Conservation (phyloP, 768 basidiomycete species). For the Melanogaster broomeanus region DNA sequence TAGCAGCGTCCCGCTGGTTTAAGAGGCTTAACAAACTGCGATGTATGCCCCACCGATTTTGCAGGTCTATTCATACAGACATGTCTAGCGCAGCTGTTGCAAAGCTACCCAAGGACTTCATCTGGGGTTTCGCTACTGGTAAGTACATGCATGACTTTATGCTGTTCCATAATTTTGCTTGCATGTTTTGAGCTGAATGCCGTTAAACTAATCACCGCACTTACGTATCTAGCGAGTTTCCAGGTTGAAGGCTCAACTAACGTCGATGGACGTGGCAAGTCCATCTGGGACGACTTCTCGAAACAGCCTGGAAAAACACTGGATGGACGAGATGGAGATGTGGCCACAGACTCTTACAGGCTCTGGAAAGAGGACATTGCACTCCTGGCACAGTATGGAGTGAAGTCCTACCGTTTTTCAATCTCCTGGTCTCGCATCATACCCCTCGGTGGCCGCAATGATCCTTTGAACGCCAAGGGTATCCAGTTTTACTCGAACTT, state of each 20-base stretch:
- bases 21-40: conserved; percentile 32
- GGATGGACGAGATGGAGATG: conserved; percentile 67
- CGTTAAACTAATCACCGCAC: conserved; percentile 2
- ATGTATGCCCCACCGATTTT: conserved; percentile 26
- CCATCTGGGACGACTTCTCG: conserved; percentile 77
- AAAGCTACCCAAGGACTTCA: conserved; percentile 59
- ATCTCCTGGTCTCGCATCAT: conserved; percentile 77
- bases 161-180: neutral
- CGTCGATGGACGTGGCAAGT: conserved; percentile 62
- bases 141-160: conserved; percentile 27
- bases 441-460: conserved; percentile 69
- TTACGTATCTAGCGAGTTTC: conserved; percentile 52
- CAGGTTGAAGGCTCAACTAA: conserved; percentile 73
- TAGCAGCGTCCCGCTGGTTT: conserved; percentile 38
- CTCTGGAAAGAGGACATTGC: conserved; percentile 69
- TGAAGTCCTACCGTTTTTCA: conserved; percentile 76
- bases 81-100: conserved; percentile 32
- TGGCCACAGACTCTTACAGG: conserved; percentile 71
- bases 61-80: conserved; percentile 2
- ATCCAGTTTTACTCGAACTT: conserved; percentile 70
- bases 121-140: conserved; percentile 77
- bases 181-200: neutral
- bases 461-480: conserved; percentile 70
- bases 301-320: conserved; percentile 65
- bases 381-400: conserved; percentile 62